Conservation (phyloP, 148 eudicot species). For the Fallopia convolvulus region DNA sequence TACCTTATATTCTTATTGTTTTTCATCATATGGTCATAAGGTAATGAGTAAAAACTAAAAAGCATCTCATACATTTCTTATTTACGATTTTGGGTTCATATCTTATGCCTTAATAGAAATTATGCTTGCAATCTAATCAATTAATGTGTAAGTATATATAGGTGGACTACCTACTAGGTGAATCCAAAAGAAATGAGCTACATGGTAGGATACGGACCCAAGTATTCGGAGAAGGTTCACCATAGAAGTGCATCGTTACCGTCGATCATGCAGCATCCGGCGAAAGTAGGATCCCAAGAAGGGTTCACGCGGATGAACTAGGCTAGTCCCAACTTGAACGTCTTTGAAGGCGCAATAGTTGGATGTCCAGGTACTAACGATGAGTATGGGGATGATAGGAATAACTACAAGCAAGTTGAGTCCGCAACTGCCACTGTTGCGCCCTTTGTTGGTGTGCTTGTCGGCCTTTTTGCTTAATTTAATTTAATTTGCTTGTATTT, state of each 20-base stretch:
- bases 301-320: constrained; percentile 36
- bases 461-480: constrained; percentile 2
- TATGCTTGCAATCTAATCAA: too few relatives aligned
- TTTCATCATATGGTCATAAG: too few relatives aligned
- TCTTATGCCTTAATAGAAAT: too few relatives aligned
- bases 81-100: too few relatives aligned
- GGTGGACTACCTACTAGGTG: too few relatives aligned
- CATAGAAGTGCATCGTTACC: constrained; percentile 54
- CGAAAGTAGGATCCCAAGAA: constrained; percentile 25
- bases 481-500: background rate
- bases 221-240: constrained; percentile 36
- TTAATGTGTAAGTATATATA: too few relatives aligned
- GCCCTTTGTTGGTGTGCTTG: constrained; percentile 37
- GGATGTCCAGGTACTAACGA: constrained; percentile 51
- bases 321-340: constrained; percentile 32
- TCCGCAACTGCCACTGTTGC: constrained; percentile 35
- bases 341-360: constrained; percentile 38
- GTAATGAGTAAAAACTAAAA: too few relatives aligned
- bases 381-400: constrained; percentile 27
- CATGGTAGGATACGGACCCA: constrained; percentile 46
- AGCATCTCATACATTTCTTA: too few relatives aligned
- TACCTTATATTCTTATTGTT: too few relatives aligned
- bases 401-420: constrained; percentile 28
- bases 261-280: constrained; percentile 23
- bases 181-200: background rate